These are phyloP conservation scores for Corylus americana DNA, from an alignment of 306 rosid species.

Conservation along the genomic window DNA sequence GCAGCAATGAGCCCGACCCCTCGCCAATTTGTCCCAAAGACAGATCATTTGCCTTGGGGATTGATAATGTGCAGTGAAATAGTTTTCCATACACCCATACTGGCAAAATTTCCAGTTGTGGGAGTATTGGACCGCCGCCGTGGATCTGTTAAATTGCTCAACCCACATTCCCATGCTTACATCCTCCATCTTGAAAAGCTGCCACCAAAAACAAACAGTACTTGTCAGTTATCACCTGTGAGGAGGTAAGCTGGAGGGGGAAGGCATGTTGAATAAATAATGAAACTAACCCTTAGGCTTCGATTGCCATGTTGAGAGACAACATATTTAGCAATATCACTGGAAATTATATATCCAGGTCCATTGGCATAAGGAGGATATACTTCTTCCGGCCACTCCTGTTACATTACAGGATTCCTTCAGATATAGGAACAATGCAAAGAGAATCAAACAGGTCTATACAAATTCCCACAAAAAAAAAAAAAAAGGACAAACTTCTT, in stretches of 20 bases:
- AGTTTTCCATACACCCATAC: constrained; percentile 87
- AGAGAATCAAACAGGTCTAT: neutral
- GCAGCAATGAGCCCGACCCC: constrained; percentile 84
- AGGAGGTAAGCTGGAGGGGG: neutral
- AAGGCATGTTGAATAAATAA: neutral
- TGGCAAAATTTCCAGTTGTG: constrained; percentile 99
- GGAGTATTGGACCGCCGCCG: constrained; percentile 63
- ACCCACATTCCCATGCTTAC: constrained; percentile 99
- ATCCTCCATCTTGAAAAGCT: constrained; percentile 99
- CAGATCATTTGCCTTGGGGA: constrained; percentile 97
- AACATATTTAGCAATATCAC: constrained; percentile 66
- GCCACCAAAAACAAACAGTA: constrained; percentile 28
- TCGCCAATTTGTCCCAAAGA: constrained; percentile 82
- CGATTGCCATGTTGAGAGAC: constrained; percentile 59
- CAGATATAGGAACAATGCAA: constrained; percentile 14
- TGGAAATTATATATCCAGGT: constrained; percentile 84
- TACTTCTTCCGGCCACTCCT: constrained; percentile 96
- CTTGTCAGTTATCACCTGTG: constrained; percentile 18
- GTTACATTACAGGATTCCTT: constrained; percentile 34
- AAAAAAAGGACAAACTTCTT: too few relatives aligned
- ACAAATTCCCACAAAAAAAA: too few relatives aligned
- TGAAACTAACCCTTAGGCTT: constrained; percentile 70
- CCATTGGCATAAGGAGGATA: constrained; percentile 99
- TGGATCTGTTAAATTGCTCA: constrained; percentile 66
- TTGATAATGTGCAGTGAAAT: constrained; percentile 96